Percentiles rank a stretch among this genome's conserved stretches.
phyloP scores from a whole-genome alignment of 139 green algal species.

The Picochlorum sp. region DNA sequence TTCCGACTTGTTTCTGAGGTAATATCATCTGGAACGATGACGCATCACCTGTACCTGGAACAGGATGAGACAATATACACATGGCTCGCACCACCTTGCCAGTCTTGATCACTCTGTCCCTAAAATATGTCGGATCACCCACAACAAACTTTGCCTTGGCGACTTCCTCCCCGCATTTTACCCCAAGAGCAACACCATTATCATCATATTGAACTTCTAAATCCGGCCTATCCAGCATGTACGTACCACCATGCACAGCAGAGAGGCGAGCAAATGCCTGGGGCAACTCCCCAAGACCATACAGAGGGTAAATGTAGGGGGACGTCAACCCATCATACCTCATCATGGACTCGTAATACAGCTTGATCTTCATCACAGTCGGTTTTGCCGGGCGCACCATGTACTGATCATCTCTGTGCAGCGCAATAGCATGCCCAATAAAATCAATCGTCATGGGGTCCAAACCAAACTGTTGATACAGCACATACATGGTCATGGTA shows the following conservation, averaged over 20 bases:
- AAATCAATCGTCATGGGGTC: conserved; percentile 85
- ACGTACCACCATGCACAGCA: conserved; percentile 96
- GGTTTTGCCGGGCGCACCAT: conserved; percentile 52
- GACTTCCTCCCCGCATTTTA: conserved; percentile 75
- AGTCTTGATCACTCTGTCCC: conserved; percentile 38
- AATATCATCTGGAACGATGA: conserved; percentile 89
- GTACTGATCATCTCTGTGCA: conserved; percentile 59
- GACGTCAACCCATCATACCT: conserved; percentile 83
- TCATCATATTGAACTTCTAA: conserved; percentile 47
- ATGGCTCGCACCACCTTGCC: conserved; percentile 85
- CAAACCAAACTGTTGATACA: conserved; percentile 85
- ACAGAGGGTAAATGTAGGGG: conserved; percentile 98
- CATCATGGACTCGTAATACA: conserved; percentile 92
- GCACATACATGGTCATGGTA: conserved; percentile 72
- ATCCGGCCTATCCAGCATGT: conserved; percentile 95
- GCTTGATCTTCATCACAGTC: conserved; percentile 85
- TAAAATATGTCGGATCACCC: conserved; percentile 88
- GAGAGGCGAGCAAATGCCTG: conserved; percentile 93
- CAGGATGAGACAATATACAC: conserved; percentile 88
- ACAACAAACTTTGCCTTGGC: conserved; percentile 88
- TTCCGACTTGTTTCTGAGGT: conserved; percentile 89
- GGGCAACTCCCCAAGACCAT: conserved; percentile 94
- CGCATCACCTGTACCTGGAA: conserved; percentile 88
- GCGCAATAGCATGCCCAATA: conserved; percentile 91
- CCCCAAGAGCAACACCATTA: conserved; percentile 58